Conservation (phyloP, 768 basidiomycete genomes). For the Roridomyces roridus region DNA sequence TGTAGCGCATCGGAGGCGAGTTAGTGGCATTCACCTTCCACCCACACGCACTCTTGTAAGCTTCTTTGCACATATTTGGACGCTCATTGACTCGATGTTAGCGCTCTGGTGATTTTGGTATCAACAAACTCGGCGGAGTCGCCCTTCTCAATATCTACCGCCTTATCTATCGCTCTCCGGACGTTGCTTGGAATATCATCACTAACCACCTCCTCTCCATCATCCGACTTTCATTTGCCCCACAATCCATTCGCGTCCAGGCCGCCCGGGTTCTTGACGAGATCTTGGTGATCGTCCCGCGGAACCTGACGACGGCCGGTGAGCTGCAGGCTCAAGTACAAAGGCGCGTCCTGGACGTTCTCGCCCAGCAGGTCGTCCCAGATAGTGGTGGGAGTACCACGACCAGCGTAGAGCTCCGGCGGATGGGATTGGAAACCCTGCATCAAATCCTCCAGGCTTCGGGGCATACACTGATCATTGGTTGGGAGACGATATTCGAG, state of each 20-base stretch:
- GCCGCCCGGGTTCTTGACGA: conserved; percentile 89
- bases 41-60: conserved; percentile 66
- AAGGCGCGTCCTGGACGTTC: conserved; percentile 82
- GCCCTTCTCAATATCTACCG: conserved; percentile 86
- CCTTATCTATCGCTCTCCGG: conserved; percentile 81
- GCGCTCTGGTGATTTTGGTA: conserved; percentile 95
- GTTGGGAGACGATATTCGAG: conserved; percentile 93
- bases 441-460: conserved; percentile 91
- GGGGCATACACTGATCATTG: conserved; percentile 89
- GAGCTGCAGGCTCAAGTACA: conserved; percentile 78
- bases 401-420: conserved; percentile 76
- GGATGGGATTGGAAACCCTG: conserved; percentile 88
- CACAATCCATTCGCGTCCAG: conserved; percentile 83
- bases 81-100: conserved; percentile 33
- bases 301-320: conserved; percentile 64
- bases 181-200: conserved; percentile 84
- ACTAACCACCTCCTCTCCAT: conserved; percentile 83
- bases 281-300: conserved; percentile 78
- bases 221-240: conserved; percentile 71
- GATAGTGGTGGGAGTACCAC: conserved; percentile 44
- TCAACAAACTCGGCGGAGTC: conserved; percentile 83
- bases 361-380: conserved; percentile 78
- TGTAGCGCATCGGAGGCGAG: conserved; percentile 68
- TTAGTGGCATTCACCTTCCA: conserved; percentile 89
- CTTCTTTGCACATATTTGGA: not conserved